Percentiles rank a stretch among this genome's conserved stretches.
These are phyloP conservation scores for Naganishia sp. DNA, from an alignment of 1,284 basidiomycete genomes.

Conservation along the genomic window DNA sequence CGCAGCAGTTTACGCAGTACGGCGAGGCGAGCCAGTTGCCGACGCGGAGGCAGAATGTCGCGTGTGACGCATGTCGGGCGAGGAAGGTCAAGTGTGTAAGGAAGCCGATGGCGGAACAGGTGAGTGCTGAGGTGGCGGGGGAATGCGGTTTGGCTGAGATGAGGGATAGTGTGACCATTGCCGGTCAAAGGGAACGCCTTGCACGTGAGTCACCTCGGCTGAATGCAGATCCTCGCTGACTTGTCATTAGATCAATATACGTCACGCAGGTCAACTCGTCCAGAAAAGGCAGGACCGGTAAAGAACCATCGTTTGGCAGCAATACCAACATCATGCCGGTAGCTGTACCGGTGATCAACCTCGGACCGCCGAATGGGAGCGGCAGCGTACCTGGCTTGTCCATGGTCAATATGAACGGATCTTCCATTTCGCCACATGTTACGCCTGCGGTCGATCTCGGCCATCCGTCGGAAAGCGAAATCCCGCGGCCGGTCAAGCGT, in stretches of 20 bases:
- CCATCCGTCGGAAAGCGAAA: background rate
- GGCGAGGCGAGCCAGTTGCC: constrained; percentile 13
- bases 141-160: background rate
- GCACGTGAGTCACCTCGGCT: constrained; percentile 28
- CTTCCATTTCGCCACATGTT: background rate
- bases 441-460: background rate
- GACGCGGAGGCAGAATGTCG: constrained; percentile 31
- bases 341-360: background rate
- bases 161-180: constrained; percentile 32
- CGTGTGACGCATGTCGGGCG: constrained; percentile 33
- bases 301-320: constrained; percentile 14
- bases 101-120: constrained; percentile 28
- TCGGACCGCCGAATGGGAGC: background rate
- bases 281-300: constrained; percentile 7
- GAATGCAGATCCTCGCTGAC: background rate
- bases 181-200: constrained; percentile 29
- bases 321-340: background rate
- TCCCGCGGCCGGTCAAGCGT: background rate
- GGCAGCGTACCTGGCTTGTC: constrained; percentile 6
- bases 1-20: constrained; percentile 1
- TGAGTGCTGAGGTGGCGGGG: background rate
- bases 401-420: constrained; percentile 17
- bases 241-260: constrained; percentile 29
- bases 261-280: constrained; percentile 32
- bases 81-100: constrained; percentile 34